Conservation (phyloP, 257 asterid species). For the Nicotiana knightiana region DNA sequence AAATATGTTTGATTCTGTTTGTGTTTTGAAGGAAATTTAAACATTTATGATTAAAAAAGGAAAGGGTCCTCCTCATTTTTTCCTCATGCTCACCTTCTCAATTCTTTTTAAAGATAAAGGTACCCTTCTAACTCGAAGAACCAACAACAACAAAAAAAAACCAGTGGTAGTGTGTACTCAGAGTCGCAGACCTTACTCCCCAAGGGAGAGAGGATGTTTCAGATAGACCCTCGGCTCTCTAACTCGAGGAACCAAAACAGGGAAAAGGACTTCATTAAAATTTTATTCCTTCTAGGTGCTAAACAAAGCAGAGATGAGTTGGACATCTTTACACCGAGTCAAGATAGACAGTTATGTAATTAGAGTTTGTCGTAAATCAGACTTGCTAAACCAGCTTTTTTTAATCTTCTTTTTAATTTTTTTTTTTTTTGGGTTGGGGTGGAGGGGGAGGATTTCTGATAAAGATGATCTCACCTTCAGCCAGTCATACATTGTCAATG, state of each 20-base stretch:
- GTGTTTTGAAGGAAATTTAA: neutral
- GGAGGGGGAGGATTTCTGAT: slow-evolving; percentile 2
- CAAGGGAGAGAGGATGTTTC: too few relatives aligned
- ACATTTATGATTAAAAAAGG: neutral
- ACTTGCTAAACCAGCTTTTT: neutral
- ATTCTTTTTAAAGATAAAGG: neutral
- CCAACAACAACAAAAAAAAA: too few relatives aligned
- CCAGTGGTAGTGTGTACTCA: too few relatives aligned
- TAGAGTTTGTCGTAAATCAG: neutral
- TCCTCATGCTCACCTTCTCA: neutral
- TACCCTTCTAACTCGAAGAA: neutral
- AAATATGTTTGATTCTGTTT: neutral
- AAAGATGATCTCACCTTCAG: slow-evolving; percentile 62
- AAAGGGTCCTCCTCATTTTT: neutral
- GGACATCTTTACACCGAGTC: neutral
- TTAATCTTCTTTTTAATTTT: neutral
- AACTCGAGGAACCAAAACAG: neutral
- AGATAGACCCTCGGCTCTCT: too few relatives aligned
- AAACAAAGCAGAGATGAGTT: neutral
- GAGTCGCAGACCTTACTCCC: too few relatives aligned
- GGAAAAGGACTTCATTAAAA: neutral
- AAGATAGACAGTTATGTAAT: neutral
- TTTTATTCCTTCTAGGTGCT: neutral
- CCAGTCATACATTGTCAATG: slow-evolving; percentile 99
- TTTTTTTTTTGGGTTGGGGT: neutral